These are phyloP conservation scores for Hypoxylon sp. DNA, from an alignment of 2,329 filamentous ascomycete genomes.

Conservation along the genomic window DNA sequence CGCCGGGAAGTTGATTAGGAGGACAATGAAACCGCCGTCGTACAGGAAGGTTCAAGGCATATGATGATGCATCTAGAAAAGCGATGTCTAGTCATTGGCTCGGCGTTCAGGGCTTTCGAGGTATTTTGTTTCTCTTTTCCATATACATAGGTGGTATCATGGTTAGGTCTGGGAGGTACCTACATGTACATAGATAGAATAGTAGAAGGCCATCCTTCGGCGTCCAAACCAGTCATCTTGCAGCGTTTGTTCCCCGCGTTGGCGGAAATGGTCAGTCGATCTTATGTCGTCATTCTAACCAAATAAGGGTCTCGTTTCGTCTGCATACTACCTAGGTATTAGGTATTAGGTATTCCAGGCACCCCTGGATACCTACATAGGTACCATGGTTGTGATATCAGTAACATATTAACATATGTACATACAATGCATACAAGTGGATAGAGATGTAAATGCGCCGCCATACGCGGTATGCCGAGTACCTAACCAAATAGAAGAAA, in stretches of 20 bases:
- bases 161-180: neutral
- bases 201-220: too few species aligned
- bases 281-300: slow-evolving; percentile 6
- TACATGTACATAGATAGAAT: neutral
- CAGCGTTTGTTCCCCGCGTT: neutral
- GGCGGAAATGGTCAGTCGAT: neutral
- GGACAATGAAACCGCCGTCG: slow-evolving; percentile 88
- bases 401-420: too few species aligned
- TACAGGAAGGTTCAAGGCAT: slow-evolving; percentile 90
- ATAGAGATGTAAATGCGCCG: too few species aligned
- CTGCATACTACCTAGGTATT: too few species aligned
- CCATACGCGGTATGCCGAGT: too few species aligned
- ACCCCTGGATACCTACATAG: too few species aligned
- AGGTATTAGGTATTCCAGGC: too few species aligned
- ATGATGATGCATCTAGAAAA: slow-evolving; percentile 46
- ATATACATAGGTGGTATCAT: slow-evolving; percentile 3
- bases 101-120: slow-evolving; percentile 28
- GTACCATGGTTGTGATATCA: too few species aligned
- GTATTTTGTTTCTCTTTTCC: slow-evolving; percentile 11
- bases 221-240: too few species aligned
- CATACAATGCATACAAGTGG: too few species aligned
- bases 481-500: too few species aligned
- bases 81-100: slow-evolving; percentile 18
- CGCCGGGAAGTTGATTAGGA: slow-evolving; percentile 82
- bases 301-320: neutral